Evolutionary conservation across 768 basidiomycete species (phyloP).

Genomic region (Leccinum rimulosum): DNA sequence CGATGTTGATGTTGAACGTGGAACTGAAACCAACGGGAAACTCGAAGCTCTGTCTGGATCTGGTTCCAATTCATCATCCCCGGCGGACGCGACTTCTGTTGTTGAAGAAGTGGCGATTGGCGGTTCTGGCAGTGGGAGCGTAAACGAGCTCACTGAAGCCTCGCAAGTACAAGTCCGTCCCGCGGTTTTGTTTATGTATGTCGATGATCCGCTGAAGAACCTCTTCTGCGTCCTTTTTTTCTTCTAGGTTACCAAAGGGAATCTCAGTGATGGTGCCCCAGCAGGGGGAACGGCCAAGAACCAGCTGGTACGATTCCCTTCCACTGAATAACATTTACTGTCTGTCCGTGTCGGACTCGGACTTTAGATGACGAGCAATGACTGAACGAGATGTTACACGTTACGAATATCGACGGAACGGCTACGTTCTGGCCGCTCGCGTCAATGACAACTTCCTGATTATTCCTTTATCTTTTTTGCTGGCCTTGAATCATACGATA

Average conservation of each 20-base stretch:
- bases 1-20: conserved; percentile 22
- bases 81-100: neutral
- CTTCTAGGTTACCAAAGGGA: conserved; percentile 10
- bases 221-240: neutral
- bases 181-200: neutral
- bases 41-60: neutral
- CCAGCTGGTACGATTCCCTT: conserved; percentile 35
- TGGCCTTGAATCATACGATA: neutral
- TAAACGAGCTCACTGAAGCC: neutral
- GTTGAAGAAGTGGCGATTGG: neutral
- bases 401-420: neutral
- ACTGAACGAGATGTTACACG: neutral
- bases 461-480: neutral
- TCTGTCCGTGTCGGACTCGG: conserved; percentile 5
- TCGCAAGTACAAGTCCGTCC: conserved; percentile 22
- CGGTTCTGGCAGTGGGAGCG: neutral
- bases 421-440: neutral
- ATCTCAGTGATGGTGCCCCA: neutral
- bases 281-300: neutral
- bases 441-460: neutral
- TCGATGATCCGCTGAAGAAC: conserved; percentile 17
- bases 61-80: neutral
- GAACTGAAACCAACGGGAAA: conserved; percentile 5
- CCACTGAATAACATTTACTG: conserved; percentile 34
- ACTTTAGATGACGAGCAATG: neutral